Percentiles rank a stretch among this genome's conserved stretches.
Conservation (phyloP, 257 asterid genomes). For the Avicennia marina region DNA sequence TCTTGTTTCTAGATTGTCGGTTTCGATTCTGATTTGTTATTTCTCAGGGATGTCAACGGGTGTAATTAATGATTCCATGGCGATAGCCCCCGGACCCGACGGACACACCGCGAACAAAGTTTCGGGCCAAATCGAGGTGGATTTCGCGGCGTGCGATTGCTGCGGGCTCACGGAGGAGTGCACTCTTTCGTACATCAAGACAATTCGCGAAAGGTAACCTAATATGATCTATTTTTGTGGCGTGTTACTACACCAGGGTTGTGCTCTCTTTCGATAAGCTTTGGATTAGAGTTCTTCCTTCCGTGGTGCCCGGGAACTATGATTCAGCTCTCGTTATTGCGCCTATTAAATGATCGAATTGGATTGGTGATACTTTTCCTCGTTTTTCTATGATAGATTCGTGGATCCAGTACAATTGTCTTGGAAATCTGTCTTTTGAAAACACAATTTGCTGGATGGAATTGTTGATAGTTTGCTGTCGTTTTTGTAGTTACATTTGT, state of each 20-base stretch:
- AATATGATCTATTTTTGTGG: too few relatives aligned
- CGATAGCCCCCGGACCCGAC: constrained; percentile 10
- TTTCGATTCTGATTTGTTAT: neutral
- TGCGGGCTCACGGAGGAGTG: constrained; percentile 66
- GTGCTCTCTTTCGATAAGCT: too few relatives aligned
- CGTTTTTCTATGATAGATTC: too few relatives aligned
- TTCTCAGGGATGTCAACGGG: constrained; percentile 35
- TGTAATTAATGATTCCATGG: constrained; percentile 30
- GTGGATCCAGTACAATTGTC: too few relatives aligned
- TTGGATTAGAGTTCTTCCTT: constrained; percentile 32
- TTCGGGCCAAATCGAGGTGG: constrained; percentile 24
- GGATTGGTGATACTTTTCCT: too few relatives aligned
- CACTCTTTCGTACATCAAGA: constrained; percentile 18
- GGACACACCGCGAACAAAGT: neutral
- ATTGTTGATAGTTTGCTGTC: constrained; percentile 26
- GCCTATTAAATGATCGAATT: too few relatives aligned
- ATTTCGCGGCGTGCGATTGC: constrained; percentile 47
- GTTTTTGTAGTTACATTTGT: neutral
- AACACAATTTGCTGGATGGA: too few relatives aligned
- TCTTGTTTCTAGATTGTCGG: neutral
- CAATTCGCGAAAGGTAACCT: constrained; percentile 1
- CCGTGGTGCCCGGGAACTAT: too few relatives aligned
- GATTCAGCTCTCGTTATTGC: too few relatives aligned
- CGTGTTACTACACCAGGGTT: too few relatives aligned
- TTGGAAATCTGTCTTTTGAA: too few relatives aligned